These are phyloP conservation scores for Aureobasidium mangrovei DNA, from an alignment of 2,329 filamentous ascomycete genomes.

Conservation along the genomic window DNA sequence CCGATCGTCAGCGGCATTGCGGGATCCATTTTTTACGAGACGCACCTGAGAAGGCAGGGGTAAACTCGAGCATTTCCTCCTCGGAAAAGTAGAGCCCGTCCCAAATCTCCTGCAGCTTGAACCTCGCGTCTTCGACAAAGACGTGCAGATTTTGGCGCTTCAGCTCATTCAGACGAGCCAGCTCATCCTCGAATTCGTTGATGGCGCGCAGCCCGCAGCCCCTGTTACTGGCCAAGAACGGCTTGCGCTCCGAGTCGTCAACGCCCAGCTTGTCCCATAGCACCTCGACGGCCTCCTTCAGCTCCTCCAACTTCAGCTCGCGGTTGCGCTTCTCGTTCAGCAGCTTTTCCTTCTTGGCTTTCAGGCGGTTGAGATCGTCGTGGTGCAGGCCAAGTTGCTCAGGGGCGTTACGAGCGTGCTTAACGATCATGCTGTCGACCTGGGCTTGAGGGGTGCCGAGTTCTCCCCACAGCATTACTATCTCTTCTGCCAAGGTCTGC, in stretches of 20 bases:
- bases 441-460: slow-evolving; percentile 89
- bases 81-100: slow-evolving; percentile 89
- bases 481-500: slow-evolving; percentile 66
- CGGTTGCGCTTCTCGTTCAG: slow-evolving; percentile 80
- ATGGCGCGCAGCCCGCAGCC: slow-evolving; percentile 86
- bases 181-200: slow-evolving; percentile 92
- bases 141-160: slow-evolving; percentile 92
- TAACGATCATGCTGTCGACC: slow-evolving; percentile 77
- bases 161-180: slow-evolving; percentile 76
- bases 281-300: slow-evolving; percentile 67
- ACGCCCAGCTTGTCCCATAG: slow-evolving; percentile 85
- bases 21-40: background rate
- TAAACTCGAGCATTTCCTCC: slow-evolving; percentile 98
- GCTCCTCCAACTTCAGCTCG: slow-evolving; percentile 67
- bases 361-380: slow-evolving; percentile 68
- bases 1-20: background rate
- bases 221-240: slow-evolving; percentile 77
- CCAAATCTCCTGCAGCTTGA: slow-evolving; percentile 89
- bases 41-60: slow-evolving; percentile 71
- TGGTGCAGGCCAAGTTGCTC: slow-evolving; percentile 91
- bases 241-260: slow-evolving; percentile 72
- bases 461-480: slow-evolving; percentile 92
- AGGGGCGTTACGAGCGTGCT: slow-evolving; percentile 80
- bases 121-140: slow-evolving; percentile 90
- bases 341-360: slow-evolving; percentile 69